These are phyloP conservation scores for Fusarium coffeatum DNA, from an alignment of 2,329 filamentous ascomycete species.

Conservation along the genomic window DNA sequence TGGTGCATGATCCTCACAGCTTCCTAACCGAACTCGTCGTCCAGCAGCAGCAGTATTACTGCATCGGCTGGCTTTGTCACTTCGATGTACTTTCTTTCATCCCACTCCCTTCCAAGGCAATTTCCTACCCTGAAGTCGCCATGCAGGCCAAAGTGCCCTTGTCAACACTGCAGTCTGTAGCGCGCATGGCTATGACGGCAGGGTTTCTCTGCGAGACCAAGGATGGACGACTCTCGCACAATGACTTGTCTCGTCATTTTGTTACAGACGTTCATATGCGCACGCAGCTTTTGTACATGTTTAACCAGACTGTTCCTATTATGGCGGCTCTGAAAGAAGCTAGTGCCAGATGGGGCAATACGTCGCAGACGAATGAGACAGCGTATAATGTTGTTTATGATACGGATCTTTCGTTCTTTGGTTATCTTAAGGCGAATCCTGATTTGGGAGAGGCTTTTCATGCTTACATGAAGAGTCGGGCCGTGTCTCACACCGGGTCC, in stretches of 20 bases:
- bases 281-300: slow-evolving; percentile 50
- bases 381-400: slow-evolving; percentile 48
- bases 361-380: slow-evolving; percentile 42
- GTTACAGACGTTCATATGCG: slow-evolving; percentile 38
- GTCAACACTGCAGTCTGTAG: slow-evolving; percentile 15
- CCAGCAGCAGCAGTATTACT: slow-evolving; percentile 35
- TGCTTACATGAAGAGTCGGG: slow-evolving; percentile 32
- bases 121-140: slow-evolving; percentile 21
- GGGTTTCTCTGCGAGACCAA: slow-evolving; percentile 50
- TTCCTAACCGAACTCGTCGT: slow-evolving; percentile 32
- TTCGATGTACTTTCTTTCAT: slow-evolving; percentile 26
- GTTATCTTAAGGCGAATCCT: slow-evolving; percentile 41
- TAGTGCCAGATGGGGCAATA: slow-evolving; percentile 44
- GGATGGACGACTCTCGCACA: slow-evolving; percentile 49
- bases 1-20: slow-evolving; percentile 33
- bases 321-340: slow-evolving; percentile 43
- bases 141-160: slow-evolving; percentile 13
- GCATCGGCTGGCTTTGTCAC: slow-evolving; percentile 31
- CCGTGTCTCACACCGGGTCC: slow-evolving; percentile 28
- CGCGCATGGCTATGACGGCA: slow-evolving; percentile 54
- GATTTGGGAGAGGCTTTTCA: slow-evolving; percentile 15
- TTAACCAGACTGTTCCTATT: slow-evolving; percentile 42
- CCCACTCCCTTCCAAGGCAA: not conserved
- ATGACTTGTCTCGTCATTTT: slow-evolving; percentile 48
- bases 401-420: slow-evolving; percentile 49